Base-by-base conservation (phyloP, 108 stramenopile genomes). In the Pseudonitzschia pungens region DNA sequence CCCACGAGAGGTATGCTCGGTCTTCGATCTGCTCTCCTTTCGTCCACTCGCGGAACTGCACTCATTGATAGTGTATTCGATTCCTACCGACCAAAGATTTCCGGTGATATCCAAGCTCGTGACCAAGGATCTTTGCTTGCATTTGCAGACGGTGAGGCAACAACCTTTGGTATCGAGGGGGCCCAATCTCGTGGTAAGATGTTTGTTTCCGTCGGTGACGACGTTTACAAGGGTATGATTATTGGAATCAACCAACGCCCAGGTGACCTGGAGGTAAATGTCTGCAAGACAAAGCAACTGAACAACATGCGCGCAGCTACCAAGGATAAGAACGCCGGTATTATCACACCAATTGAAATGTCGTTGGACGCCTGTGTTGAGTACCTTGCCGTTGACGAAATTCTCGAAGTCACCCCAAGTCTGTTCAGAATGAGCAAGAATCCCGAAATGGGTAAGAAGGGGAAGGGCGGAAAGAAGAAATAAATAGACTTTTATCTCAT, bases 1-100 rank as follows among this genome's bases (percentile, higher is more conserved):
- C 99, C 99, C 20, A 98, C 99, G 27, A 87, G 99, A 29, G 97
- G 97, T 55, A 98, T 98, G 97, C 84, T 99, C 51, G 99, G 99
- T 20, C 74, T 99, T 33, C 85, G 97, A 57, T 89, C 96, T 12
- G 85, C 93, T 51, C 80, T 99, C 59, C 78, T 97, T 56, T 94
- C 97, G 27, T 92, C 93, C 5, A 98, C 97, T 14, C 76, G 97
- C 22, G 99, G 99, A 60, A 97, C 96, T 60, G 97, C 94, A 55
- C 90, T 99, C 53, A 91, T 99, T 67, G 97, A 98, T 82, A 85
- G 92, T 56, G 85, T 97, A 11, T 98, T 98, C 66, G 92, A 98
- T 72, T 94, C 94, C 2, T 99, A 98, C 83, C 76, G 88, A 63
- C 86, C 92, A 0, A 87, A 74, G 71, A 92, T 94, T 73, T 70